Conservation (phyloP, 805 yeast genomes). For the Suhomyces sp. region DNA sequence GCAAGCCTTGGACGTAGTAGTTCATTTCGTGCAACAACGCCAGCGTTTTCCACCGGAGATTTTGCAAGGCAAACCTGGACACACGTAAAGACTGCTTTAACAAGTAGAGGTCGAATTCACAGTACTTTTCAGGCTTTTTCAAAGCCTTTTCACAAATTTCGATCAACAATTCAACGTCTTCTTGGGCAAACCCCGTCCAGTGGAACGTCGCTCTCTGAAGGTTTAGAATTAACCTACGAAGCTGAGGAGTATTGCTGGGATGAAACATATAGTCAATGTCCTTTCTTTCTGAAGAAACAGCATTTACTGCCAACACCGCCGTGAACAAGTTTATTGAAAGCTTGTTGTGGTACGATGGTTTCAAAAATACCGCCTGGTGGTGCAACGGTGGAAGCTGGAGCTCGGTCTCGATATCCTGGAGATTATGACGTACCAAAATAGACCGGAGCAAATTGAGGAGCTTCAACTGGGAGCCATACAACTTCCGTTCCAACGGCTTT, state of each 20-base stretch:
- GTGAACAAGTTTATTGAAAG: constrained; percentile 61
- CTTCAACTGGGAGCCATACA: constrained; percentile 41
- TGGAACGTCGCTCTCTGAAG: constrained; percentile 66
- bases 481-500: constrained; percentile 44
- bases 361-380: constrained; percentile 56
- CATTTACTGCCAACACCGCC: constrained; percentile 68
- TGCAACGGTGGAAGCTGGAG: constrained; percentile 56
- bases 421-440: constrained; percentile 56
- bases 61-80: constrained; percentile 49
- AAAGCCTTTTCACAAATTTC: constrained; percentile 47
- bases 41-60: constrained; percentile 56
- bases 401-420: constrained; percentile 53
- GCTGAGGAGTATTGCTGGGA: constrained; percentile 50
- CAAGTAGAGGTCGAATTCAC: constrained; percentile 36
- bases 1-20: constrained; percentile 48
- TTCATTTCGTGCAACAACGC: constrained; percentile 66
- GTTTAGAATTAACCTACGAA: constrained; percentile 57
- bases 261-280: constrained; percentile 74
- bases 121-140: constrained; percentile 31
- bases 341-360: constrained; percentile 62
- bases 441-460: constrained; percentile 42
- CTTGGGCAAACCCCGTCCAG: constrained; percentile 69
- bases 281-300: constrained; percentile 66
- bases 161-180: constrained; percentile 54
- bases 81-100: constrained; percentile 43